These are phyloP conservation scores for Dactylonectria estremocensis DNA, from an alignment of 2,329 filamentous ascomycete species.

Conservation along the genomic window DNA sequence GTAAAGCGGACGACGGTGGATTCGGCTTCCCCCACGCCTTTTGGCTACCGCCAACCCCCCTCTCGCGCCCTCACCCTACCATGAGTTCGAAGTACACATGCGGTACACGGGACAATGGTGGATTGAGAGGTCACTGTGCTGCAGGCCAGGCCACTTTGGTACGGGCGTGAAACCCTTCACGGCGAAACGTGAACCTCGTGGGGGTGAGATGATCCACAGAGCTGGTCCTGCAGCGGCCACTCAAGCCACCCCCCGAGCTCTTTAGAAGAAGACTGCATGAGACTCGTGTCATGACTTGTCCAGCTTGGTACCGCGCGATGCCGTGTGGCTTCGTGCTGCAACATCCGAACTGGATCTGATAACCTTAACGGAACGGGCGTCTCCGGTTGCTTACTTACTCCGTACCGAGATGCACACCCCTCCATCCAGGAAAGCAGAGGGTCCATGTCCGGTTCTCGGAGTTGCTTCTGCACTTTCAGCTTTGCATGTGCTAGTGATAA, in stretches of 20 bases:
- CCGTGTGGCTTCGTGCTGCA: slow-evolving; percentile 18
- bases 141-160: slow-evolving; percentile 10
- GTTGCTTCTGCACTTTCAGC: background rate
- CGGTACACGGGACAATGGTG: slow-evolving; percentile 6
- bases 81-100: background rate
- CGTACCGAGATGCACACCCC: slow-evolving; percentile 1
- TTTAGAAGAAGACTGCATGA: background rate
- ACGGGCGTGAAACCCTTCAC: slow-evolving; percentile 9
- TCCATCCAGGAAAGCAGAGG: background rate
- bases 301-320: slow-evolving; percentile 30
- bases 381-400: slow-evolving; percentile 13
- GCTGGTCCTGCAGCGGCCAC: background rate
- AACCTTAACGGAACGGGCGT: slow-evolving; percentile 35
- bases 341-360: slow-evolving; percentile 46
- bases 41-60: background rate
- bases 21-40: slow-evolving; percentile 13
- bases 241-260: slow-evolving; percentile 11
- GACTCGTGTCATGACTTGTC: slow-evolving; percentile 24
- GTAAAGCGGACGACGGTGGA: slow-evolving; percentile 8
- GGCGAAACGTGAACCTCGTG: background rate
- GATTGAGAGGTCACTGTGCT: slow-evolving; percentile 10
- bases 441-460: slow-evolving; percentile 21
- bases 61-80: slow-evolving; percentile 11
- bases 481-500: too few relatives aligned
- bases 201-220: background rate